Evolutionary conservation across 306 rosid genomes (phyloP).

Genomic region (barrel medic (Medicago truncatula)): MtrunA17r5.0-ANR NC_053048.1:51550501-51551000

Average conservation of each 20-base stretch:
- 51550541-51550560: constrained; percentile 22
- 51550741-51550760: constrained; percentile 33
- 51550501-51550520: constrained; percentile 40
- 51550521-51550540: constrained; percentile 33
- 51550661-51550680: constrained; percentile 10
- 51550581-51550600: neutral
- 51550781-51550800: constrained; percentile 36
- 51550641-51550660: neutral
- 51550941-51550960: constrained; percentile 46
- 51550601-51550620: neutral
- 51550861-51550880: constrained; percentile 21
- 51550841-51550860: constrained; percentile 29
- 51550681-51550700: constrained; percentile 39
- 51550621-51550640: neutral
- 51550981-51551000: constrained; percentile 20
- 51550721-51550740: constrained; percentile 42
- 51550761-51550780: constrained; percentile 10
- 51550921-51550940: constrained; percentile 48
- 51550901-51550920: constrained; percentile 37
- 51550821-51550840: constrained; percentile 35
- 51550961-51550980: constrained; percentile 36
- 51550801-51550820: constrained; percentile 29
- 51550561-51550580: constrained; percentile 7
- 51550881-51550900: neutral
- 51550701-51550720: constrained; percentile 38